Percentiles rank a stretch among this genome's conserved stretches.
phyloP scores from a whole-genome alignment of 495 filamentous ascomycete genomes.

The Penicillium silybi region DNA sequence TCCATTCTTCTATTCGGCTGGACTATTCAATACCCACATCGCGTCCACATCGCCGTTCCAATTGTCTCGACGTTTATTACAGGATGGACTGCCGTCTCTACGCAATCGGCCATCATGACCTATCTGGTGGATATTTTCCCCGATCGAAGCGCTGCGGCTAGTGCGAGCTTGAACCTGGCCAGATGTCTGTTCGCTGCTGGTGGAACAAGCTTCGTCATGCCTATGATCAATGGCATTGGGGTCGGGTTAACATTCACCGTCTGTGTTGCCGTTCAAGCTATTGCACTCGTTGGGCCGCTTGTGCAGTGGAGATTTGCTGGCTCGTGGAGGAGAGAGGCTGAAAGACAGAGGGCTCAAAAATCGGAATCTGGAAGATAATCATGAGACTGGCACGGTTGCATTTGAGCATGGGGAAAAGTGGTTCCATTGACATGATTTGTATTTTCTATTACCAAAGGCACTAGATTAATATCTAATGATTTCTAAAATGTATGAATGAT shows the following conservation, averaged over 20 bases:
- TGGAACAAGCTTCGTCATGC: slow-evolving; percentile 56
- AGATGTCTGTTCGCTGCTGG: slow-evolving; percentile 63
- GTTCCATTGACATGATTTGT: background rate
- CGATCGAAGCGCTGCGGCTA: slow-evolving; percentile 54
- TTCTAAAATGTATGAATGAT: background rate
- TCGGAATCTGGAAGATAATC: background rate
- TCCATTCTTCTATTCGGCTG: slow-evolving; percentile 55
- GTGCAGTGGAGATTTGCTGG: slow-evolving; percentile 40
- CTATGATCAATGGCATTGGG: slow-evolving; percentile 59
- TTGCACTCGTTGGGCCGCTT: slow-evolving; percentile 33
- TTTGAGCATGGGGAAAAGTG: background rate
- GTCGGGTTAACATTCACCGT: slow-evolving; percentile 38
- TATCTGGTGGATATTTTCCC: slow-evolving; percentile 61
- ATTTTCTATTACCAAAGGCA: background rate
- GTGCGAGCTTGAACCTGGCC: slow-evolving; percentile 64
- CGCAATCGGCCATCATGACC: slow-evolving; percentile 34
- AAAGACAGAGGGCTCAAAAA: background rate
- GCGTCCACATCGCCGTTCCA: slow-evolving; percentile 48
- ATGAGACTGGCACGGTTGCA: background rate
- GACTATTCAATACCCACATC: slow-evolving; percentile 44
- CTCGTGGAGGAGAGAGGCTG: slow-evolving; percentile 29
- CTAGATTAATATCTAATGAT: background rate
- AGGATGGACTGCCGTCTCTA: slow-evolving; percentile 53
- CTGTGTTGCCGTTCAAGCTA: slow-evolving; percentile 33
- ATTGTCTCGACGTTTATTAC: slow-evolving; percentile 56